Percentiles rank a stretch among this genome's conserved stretches.
phyloP scores from a whole-genome alignment of 2,329 filamentous ascomycete species.

The Lasiodiplodia gonubiensis region DNA sequence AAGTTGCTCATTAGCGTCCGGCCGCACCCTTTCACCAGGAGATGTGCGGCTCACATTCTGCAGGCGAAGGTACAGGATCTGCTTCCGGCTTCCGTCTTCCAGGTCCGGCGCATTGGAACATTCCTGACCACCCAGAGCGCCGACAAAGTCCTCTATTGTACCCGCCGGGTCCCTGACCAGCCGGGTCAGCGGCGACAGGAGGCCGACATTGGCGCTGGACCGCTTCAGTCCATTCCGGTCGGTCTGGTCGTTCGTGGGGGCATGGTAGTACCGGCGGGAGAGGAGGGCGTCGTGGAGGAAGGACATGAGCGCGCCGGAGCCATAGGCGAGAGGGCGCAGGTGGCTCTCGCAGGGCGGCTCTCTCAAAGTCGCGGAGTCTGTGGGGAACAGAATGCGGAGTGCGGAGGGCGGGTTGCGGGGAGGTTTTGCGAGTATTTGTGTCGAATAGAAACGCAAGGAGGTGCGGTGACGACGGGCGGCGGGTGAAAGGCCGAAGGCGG shows the following conservation, averaged over 20 bases:
- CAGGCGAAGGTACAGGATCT: slow-evolving; percentile 68
- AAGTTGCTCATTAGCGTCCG: slow-evolving; percentile 30
- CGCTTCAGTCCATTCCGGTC: not conserved
- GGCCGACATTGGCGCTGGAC: slow-evolving; percentile 33
- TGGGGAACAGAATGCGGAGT: slow-evolving; percentile 22
- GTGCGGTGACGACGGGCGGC: slow-evolving; percentile 16
- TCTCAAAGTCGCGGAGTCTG: slow-evolving; percentile 1
- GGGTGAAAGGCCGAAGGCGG: slow-evolving; percentile 16
- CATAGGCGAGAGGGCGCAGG: slow-evolving; percentile 9
- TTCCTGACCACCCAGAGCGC: slow-evolving; percentile 46
- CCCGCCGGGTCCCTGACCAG: slow-evolving; percentile 44
- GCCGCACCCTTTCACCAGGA: not conserved
- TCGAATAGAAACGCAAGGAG: slow-evolving; percentile 20
- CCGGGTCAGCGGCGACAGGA: slow-evolving; percentile 44
- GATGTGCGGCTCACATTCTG: slow-evolving; percentile 61
- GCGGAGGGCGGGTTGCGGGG: slow-evolving; percentile 12
- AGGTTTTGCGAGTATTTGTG: slow-evolving; percentile 26
- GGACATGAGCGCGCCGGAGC: slow-evolving; percentile 27
- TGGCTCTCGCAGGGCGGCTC: not conserved
- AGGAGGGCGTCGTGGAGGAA: slow-evolving; percentile 29
- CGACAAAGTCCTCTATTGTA: slow-evolving; percentile 35
- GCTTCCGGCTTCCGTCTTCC: slow-evolving; percentile 53
- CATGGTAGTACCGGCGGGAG: slow-evolving; percentile 25
- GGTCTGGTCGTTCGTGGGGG: not conserved
- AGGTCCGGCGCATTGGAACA: not conserved